Base-by-base conservation (phyloP, 139 green algal genomes). In the Chlorella sp. region DNA sequence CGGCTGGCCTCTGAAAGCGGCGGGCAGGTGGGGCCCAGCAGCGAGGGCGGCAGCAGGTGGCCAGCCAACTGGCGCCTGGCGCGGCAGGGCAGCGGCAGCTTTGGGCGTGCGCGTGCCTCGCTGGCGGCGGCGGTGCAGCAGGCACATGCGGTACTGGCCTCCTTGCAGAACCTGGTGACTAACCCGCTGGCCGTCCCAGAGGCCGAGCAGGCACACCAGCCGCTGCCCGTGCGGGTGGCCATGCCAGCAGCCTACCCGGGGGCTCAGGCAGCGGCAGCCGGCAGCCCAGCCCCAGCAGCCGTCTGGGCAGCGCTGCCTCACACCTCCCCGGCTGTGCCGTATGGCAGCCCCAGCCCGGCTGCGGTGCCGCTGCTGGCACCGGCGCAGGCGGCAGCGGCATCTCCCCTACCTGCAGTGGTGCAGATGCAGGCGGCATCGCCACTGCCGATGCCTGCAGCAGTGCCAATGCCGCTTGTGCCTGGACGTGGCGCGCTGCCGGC, bases 71-170 rank as follows among this genome's bases (percentile, higher is more conserved):
- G 30, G 28, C 28, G 32, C 16, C 18, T 36, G 74, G 56, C 38
- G 74, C 74, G 74, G n/a, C 55, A 38, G 74, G 56, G 74, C 32
- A 69, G 18, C 56, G 51, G 74, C 55, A 69, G 55, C 74, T n/a
- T 71, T 38, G 38, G 30, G 6, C 74, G 74, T 4, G 55, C 74
- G 1, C 74, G 36, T 3, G 55, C 55, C 20, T 81, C 74, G 5
- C 18, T 81, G 15, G 13, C 25, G 21, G 34, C 74, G 25, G 74
- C 74, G 13, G 74, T 60, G 15, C 56, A 81, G 13, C 74, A 81
- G 56, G 74, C 74, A 12, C 23, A 38, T 7, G 74, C 28, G 23
- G 71, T 57, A 34, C 34, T 81, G 34, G 17, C 34, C 0, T 34
- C 56, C 7, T 25, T 81, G 55, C 57, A 36, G 2, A 47, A 38